These are phyloP conservation scores for Rubia occidens DNA, from an alignment of 305 asterid species.

Conservation along the genomic window DNA sequence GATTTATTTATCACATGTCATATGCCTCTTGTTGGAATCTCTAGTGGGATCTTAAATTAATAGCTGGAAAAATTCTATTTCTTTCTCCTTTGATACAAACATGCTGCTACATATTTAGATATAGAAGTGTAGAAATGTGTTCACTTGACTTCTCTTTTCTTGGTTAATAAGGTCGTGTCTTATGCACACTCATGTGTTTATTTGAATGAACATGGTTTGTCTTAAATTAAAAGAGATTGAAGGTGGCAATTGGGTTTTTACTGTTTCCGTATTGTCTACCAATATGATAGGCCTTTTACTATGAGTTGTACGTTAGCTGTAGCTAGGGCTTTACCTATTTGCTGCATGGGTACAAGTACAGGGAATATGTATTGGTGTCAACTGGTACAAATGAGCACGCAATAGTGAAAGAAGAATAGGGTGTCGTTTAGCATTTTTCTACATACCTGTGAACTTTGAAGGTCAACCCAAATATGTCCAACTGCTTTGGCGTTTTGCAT, in stretches of 20 bases:
- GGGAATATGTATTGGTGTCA: slow-evolving; percentile 54
- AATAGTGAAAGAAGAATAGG: slow-evolving; percentile 78
- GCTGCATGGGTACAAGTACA: slow-evolving; percentile 19
- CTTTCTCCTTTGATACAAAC: neutral
- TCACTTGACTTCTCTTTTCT: neutral
- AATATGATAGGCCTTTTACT: neutral
- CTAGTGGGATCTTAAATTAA: neutral
- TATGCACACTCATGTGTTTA: neutral
- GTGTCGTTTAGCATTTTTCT: slow-evolving; percentile 56
- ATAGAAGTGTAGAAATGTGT: neutral
- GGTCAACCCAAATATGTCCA: slow-evolving; percentile 38
- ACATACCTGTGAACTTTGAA: slow-evolving; percentile 84
- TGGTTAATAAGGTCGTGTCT: neutral
- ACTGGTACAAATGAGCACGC: slow-evolving; percentile 76
- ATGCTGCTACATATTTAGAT: neutral
- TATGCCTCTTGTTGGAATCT: neutral
- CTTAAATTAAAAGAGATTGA: neutral
- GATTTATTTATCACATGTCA: too few species aligned
- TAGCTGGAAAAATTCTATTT: neutral
- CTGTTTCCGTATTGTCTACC: neutral
- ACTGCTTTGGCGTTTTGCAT: slow-evolving; percentile 15
- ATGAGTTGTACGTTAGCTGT: neutral
- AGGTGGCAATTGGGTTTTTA: neutral
- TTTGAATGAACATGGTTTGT: neutral
- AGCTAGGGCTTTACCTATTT: neutral